Evolutionary conservation across 148 eudicot species (phyloP).

Genomic region (Persicaria tinctoria): DNA sequence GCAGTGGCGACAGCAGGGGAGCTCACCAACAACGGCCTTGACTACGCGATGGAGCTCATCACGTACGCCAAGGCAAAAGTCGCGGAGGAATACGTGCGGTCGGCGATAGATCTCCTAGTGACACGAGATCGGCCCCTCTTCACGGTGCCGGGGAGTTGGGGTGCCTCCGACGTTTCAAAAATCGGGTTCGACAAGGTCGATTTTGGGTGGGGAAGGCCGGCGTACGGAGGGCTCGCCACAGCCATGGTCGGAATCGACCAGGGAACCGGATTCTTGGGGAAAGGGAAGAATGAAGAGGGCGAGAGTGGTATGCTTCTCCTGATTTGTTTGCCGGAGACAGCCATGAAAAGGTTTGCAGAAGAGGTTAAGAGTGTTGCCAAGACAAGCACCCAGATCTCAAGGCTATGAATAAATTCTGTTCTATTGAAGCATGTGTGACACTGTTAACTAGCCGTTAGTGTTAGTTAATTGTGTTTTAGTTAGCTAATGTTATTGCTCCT

Average conservation of each 20-base stretch:
- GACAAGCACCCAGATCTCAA: no score
- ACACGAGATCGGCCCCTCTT: not conserved
- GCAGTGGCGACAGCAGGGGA: conserved; percentile 10
- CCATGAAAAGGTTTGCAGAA: not conserved
- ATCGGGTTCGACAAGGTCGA: conserved; percentile 14
- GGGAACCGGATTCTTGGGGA: no score
- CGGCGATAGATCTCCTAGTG: conserved; percentile 12
- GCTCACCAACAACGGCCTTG: conserved; percentile 5
- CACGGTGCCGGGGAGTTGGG: not conserved
- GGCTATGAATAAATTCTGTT: no score
- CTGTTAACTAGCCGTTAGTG: no score
- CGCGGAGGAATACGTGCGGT: conserved; percentile 5
- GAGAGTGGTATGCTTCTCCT: not conserved
- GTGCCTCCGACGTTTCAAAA: conserved; percentile 14
- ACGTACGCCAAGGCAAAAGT: conserved; percentile 11
- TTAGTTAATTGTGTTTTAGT: no score
- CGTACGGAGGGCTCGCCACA: conserved; percentile 13
- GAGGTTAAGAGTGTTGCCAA: no score
- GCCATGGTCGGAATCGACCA: not conserved
- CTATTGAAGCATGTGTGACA: no score
- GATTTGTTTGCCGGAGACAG: not conserved
- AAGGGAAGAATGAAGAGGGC: not conserved
- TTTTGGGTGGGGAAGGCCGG: conserved; percentile 26
- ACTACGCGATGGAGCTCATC: conserved; percentile 17
- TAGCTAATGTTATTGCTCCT: no score